Evolutionary conservation across 768 basidiomycete genomes (phyloP).

Genomic region (Naganishia onofrii): DNA sequence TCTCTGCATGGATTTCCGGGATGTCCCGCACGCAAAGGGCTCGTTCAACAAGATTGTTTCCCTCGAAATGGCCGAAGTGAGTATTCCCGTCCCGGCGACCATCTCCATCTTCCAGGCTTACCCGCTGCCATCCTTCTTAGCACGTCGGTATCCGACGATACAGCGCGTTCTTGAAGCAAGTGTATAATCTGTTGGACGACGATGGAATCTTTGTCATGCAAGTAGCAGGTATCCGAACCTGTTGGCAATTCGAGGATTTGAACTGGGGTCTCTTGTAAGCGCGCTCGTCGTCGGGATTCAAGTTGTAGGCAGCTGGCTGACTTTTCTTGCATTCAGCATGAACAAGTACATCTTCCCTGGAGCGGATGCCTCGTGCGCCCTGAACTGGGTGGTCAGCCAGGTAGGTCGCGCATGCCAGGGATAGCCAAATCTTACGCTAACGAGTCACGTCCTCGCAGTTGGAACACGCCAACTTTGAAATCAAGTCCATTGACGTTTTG

Average conservation of each 20-base stretch:
- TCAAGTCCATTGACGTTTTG: slow-evolving; percentile 92
- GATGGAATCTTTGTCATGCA: slow-evolving; percentile 93
- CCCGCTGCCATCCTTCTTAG: slow-evolving; percentile 49
- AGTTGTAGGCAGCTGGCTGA: slow-evolving; percentile 9
- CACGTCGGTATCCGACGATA: slow-evolving; percentile 96
- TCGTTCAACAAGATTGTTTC: slow-evolving; percentile 91
- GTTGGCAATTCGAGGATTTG: slow-evolving; percentile 98
- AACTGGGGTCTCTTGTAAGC: slow-evolving; percentile 65
- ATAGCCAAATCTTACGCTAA: slow-evolving; percentile 22
- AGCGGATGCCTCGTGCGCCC: slow-evolving; percentile 91
- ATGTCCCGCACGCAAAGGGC: slow-evolving; percentile 70
- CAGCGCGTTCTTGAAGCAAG: slow-evolving; percentile 78
- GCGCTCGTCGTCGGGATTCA: not conserved
- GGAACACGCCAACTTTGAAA: slow-evolving; percentile 89
- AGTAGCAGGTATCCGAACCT: slow-evolving; percentile 90
- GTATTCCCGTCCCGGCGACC: slow-evolving; percentile 31
- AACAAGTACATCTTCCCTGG: slow-evolving; percentile 88
- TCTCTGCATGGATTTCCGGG: slow-evolving; percentile 87
- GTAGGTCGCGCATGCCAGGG: slow-evolving; percentile 50
- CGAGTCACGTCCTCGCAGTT: slow-evolving; percentile 42
- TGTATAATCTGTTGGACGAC: slow-evolving; percentile 90
- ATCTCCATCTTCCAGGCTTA: not conserved
- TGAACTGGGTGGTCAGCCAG: slow-evolving; percentile 87
- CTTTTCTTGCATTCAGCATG: slow-evolving; percentile 43
- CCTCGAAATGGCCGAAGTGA: slow-evolving; percentile 95